These are phyloP conservation scores for Raphidocelis subcapitata DNA, from an alignment of 139 green algal species.

Conservation along the genomic window DNA sequence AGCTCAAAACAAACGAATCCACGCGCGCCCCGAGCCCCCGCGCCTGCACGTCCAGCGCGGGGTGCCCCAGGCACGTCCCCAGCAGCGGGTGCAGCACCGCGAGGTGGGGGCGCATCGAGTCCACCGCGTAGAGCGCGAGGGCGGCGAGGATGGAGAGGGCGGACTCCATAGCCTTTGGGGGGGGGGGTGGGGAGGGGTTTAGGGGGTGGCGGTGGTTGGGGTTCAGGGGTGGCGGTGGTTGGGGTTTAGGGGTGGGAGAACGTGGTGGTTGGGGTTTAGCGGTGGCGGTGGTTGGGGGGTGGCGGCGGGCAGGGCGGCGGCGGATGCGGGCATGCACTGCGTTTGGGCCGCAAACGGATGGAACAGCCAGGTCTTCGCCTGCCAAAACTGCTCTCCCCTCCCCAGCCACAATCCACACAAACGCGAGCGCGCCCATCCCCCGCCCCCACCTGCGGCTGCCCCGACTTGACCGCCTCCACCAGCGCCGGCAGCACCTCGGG, in stretches of 20 bases:
- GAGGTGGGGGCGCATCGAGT: slow-evolving; percentile 66
- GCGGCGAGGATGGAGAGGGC: slow-evolving; percentile 70
- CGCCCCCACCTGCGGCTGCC: not conserved
- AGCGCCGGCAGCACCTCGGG: slow-evolving; percentile 93
- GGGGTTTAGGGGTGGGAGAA: not conserved
- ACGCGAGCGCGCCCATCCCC: not conserved
- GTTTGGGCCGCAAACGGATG: too few species aligned
- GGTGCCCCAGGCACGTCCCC: slow-evolving; percentile 41
- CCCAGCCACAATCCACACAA: too few species aligned
- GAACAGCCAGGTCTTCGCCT: too few species aligned
- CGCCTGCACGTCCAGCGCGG: slow-evolving; percentile 56
- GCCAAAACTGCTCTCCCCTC: too few species aligned
- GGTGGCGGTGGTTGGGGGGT: too few species aligned
- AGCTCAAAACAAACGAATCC: too few species aligned
- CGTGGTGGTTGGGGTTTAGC: not conserved
- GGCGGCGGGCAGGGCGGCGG: too few species aligned
- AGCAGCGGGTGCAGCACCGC: slow-evolving; percentile 51
- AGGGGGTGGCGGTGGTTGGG: too few species aligned
- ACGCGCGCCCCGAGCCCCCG: slow-evolving; percentile 46
- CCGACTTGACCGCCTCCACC: slow-evolving; percentile 44
- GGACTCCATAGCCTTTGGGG: slow-evolving; percentile 42
- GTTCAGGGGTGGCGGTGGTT: too few species aligned
- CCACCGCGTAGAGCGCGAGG: slow-evolving; percentile 73
- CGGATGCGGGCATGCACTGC: too few species aligned
- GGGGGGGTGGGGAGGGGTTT: not conserved